Evolutionary conservation across 306 rosid species (phyloP).

Genomic region (Neltuma alba): DNA sequence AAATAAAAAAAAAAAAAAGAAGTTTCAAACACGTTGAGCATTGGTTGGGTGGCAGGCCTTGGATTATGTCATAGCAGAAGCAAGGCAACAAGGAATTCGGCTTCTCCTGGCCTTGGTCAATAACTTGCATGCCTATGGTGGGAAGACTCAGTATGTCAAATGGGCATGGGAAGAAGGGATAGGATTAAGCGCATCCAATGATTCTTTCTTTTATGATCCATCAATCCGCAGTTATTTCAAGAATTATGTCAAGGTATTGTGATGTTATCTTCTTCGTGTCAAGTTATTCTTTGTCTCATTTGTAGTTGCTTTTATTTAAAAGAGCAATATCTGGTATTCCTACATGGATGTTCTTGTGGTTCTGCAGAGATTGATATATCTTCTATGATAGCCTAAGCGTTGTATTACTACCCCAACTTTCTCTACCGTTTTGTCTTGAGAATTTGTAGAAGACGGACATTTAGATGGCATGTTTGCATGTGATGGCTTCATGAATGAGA

Average conservation of each 20-base stretch:
- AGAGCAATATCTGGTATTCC: neutral
- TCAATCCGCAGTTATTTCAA: conserved; percentile 84
- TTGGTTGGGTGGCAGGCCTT: conserved; percentile 70
- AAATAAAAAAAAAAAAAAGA: neutral
- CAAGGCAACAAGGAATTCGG: conserved; percentile 75
- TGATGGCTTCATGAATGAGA: too few relatives aligned
- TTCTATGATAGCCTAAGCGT: conserved; percentile 13
- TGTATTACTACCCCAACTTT: neutral
- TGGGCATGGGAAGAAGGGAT: conserved; percentile 99
- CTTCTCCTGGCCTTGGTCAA: conserved; percentile 89
- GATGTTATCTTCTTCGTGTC: neutral
- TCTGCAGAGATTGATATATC: neutral
- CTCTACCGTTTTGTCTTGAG: neutral
- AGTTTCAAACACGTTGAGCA: conserved; percentile 13
- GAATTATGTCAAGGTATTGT: conserved; percentile 73
- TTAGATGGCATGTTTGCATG: neutral
- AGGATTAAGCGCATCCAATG: conserved; percentile 90
- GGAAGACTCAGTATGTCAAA: conserved; percentile 91
- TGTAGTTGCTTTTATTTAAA: neutral
- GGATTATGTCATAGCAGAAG: conserved; percentile 94
- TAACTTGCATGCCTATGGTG: conserved; percentile 96
- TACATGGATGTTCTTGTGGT: neutral
- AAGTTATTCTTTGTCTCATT: neutral
- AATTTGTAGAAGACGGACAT: neutral
- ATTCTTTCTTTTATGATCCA: conserved; percentile 97